A percentile compares a stretch with the other conserved stretches of the same genome.
phyloP scores from a whole-genome alignment of 2,329 filamentous ascomycete genomes.

The Talaromyces sp. region DNA sequence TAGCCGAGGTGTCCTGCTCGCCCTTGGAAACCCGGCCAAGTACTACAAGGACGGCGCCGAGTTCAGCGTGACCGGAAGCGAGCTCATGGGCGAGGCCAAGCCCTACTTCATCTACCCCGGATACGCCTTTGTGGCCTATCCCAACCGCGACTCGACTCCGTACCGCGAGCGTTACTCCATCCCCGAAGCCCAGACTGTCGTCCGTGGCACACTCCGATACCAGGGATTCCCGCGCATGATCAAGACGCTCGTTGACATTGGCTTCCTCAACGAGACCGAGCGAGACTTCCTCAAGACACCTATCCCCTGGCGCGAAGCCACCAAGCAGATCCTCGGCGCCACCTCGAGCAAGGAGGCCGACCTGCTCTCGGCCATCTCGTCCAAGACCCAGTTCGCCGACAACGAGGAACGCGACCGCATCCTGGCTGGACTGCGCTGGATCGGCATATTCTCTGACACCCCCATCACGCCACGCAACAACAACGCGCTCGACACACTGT shows the following conservation, averaged over 20 bases:
- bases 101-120: conserved; percentile 87
- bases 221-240: conserved; percentile 87
- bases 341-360: conserved; percentile 61
- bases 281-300: conserved; percentile 60
- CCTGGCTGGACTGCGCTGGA: conserved; percentile 67
- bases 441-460: conserved; percentile 60
- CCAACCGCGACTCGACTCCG: conserved; percentile 81
- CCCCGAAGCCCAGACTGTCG: conserved; percentile 81
- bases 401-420: conserved; percentile 65
- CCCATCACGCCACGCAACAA: conserved; percentile 67
- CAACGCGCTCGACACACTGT: conserved; percentile 86
- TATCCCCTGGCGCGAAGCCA: conserved; percentile 78
- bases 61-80: conserved; percentile 56
- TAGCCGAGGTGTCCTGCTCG: conserved; percentile 77
- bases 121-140: conserved; percentile 85
- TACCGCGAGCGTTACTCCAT: conserved; percentile 90
- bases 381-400: conserved; percentile 67
- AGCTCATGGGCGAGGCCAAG: conserved; percentile 82
- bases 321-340: conserved; percentile 68
- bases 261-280: conserved; percentile 72
- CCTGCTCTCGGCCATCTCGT: conserved; percentile 64
- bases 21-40: conserved; percentile 77
- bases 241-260: conserved; percentile 78
- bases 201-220: conserved; percentile 81
- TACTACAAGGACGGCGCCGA: conserved; percentile 76